A percentile compares a stretch with the other conserved stretches of the same genome.
phyloP scores from a whole-genome alignment of 306 rosid species.

The Alnus rubra region DNA sequence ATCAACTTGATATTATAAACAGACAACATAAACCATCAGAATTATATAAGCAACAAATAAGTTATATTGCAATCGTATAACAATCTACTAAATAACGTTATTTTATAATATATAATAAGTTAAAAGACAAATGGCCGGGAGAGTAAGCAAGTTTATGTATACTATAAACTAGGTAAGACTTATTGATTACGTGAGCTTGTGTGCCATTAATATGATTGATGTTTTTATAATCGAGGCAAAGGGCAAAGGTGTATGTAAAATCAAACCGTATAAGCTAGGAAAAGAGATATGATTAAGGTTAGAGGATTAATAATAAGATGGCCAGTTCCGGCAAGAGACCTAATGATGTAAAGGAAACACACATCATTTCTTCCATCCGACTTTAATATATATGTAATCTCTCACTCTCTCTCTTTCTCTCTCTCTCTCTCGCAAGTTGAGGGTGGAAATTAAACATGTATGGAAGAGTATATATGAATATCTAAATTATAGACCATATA shows the following conservation, averaged over 20 bases:
- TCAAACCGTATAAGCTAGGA: neutral
- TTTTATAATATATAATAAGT: too few species aligned
- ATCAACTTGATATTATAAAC: too few species aligned
- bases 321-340: conserved; percentile 20
- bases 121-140: too few species aligned
- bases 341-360: conserved; percentile 36
- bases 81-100: too few species aligned
- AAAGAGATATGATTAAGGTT: neutral
- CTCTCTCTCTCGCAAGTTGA: neutral
- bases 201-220: neutral
- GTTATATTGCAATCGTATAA: too few species aligned
- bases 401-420: neutral
- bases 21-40: too few species aligned
- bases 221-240: neutral
- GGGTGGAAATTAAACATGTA: neutral
- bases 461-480: neutral
- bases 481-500: neutral
- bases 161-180: neutral
- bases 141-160: neutral
- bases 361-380: conserved; percentile 23
- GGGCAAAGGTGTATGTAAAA: neutral
- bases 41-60: too few species aligned
- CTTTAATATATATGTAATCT: neutral
- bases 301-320: conserved; percentile 20
- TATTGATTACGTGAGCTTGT: neutral